A percentile compares a stretch with the other conserved stretches of the same genome.
These are phyloP conservation scores for Periconia sp. DNA, from an alignment of 2,329 filamentous ascomycete species.

Conservation along the genomic window DNA sequence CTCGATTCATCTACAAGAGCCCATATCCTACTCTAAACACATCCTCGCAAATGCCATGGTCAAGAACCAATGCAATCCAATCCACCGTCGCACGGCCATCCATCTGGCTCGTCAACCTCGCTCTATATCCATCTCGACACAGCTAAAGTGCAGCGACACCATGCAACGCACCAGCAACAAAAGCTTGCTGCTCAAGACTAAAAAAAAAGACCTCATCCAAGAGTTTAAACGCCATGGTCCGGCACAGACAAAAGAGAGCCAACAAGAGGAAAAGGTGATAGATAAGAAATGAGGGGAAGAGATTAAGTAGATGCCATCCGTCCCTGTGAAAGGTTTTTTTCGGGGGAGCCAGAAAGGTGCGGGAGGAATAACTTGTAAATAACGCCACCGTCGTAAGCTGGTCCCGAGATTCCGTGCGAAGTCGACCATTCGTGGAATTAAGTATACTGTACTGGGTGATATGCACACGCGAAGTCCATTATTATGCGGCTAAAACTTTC, in stretches of 20 bases:
- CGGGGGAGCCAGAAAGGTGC: background rate
- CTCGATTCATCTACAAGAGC: slow-evolving; percentile 20
- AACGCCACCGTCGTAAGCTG: slow-evolving; percentile 32
- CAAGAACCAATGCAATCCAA: no score
- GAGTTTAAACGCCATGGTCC: slow-evolving; percentile 2
- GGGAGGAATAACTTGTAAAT: background rate
- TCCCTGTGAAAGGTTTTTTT: background rate
- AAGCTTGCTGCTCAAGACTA: slow-evolving; percentile 1
- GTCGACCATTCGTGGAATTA: slow-evolving; percentile 30
- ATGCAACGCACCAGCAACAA: slow-evolving; percentile 1
- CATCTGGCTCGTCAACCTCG: no score
- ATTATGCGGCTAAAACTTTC: slow-evolving; percentile 27
- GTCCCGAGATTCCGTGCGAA: slow-evolving; percentile 23
- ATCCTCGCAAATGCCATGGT: no score
- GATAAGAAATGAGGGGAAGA: slow-evolving; percentile 6
- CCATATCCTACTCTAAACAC: background rate
- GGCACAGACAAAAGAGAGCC: slow-evolving; percentile 1
- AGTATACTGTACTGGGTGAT: slow-evolving; percentile 24
- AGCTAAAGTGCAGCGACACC: slow-evolving; percentile 2
- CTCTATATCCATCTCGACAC: slow-evolving; percentile 1
- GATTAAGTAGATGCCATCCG: slow-evolving; percentile 11
- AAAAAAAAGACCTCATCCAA: slow-evolving; percentile 5
- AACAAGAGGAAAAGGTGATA: slow-evolving; percentile 1
- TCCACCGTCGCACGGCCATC: no score
- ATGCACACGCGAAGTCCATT: slow-evolving; percentile 32